Conservation (phyloP, 345 rosid genomes). For the Sonneratia alba region DNA sequence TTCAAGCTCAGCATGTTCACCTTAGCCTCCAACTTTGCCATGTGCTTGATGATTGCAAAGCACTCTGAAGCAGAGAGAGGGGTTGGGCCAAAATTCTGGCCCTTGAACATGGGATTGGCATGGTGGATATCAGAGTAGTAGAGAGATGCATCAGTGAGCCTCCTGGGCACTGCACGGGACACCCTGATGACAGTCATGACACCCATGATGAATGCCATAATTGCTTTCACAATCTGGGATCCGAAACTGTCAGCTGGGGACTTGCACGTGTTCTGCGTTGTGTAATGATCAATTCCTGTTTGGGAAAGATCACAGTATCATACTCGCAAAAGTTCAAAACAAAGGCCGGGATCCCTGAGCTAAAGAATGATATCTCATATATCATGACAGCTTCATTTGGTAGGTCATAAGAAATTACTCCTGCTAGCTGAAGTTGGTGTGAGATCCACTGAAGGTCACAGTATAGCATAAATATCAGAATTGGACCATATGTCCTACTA, state of each 20-base stretch:
- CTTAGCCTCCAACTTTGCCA: slow-evolving; percentile 77
- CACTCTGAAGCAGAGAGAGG: slow-evolving; percentile 41
- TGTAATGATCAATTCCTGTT: slow-evolving; percentile 27
- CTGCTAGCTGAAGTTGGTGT: neutral
- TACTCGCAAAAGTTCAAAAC: neutral
- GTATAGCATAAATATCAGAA: too few relatives aligned
- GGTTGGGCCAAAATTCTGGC: slow-evolving; percentile 18
- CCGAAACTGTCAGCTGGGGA: slow-evolving; percentile 31
- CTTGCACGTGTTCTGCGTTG: slow-evolving; percentile 27
- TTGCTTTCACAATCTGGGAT: slow-evolving; percentile 60
- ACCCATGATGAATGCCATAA: slow-evolving; percentile 82
- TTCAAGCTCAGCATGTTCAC: slow-evolving; percentile 39
- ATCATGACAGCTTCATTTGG: neutral
- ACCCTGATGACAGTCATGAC: slow-evolving; percentile 69
- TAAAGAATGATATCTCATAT: neutral
- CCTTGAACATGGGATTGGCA: slow-evolving; percentile 26
- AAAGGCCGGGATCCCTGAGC: neutral
- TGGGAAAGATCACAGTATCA: neutral
- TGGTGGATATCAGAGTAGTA: slow-evolving; percentile 42
- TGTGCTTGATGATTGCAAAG: slow-evolving; percentile 52
- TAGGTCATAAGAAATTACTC: neutral
- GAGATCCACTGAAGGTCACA: neutral
- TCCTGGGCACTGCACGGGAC: slow-evolving; percentile 65
- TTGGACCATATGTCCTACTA: too few relatives aligned
- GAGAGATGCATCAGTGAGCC: slow-evolving; percentile 44